phyloP scores from a whole-genome alignment of 768 basidiomycete species.

The Suillus placidus region DNA sequence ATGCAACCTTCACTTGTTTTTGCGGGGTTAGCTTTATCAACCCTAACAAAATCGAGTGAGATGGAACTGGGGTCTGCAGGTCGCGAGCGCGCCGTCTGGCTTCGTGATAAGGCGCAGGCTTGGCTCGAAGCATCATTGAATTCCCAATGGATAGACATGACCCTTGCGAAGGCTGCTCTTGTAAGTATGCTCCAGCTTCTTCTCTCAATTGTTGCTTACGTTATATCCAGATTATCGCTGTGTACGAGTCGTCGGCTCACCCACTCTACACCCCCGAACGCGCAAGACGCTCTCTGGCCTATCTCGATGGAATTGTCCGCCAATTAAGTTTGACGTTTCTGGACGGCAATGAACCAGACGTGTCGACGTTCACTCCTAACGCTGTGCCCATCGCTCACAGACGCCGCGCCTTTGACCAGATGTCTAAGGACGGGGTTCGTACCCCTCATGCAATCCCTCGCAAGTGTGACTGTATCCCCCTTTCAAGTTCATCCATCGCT shows the following conservation, averaged over 20 bases:
- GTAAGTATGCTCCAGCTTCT: conserved; percentile 38
- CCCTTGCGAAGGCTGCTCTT: conserved; percentile 73
- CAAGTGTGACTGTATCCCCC: conserved; percentile 53
- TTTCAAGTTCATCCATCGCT: conserved; percentile 35
- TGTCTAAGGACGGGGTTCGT: conserved; percentile 27
- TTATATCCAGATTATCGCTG: conserved; percentile 61
- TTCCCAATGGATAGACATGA: conserved; percentile 57
- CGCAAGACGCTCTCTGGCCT: conserved; percentile 52
- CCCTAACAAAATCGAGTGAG: conserved; percentile 73
- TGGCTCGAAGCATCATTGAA: conserved; percentile 55
- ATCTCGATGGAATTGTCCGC: conserved; percentile 69
- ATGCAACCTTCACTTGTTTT: conserved; percentile 76
- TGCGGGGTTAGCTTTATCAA: conserved; percentile 69
- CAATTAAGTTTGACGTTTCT: conserved; percentile 54
- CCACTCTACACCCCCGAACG: conserved; percentile 62
- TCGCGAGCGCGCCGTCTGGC: conserved; percentile 56
- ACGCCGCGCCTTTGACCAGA: conserved; percentile 31
- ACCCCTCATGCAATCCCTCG: conserved; percentile 32
- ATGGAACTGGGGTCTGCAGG: conserved; percentile 57
- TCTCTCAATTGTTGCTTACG: conserved; percentile 17
- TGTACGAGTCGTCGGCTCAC: conserved; percentile 78
- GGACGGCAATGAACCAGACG: conserved; percentile 58
- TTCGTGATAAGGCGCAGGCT: conserved; percentile 58
- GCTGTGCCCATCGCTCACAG: conserved; percentile 52
- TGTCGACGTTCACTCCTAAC: conserved; percentile 51